Evolutionary conservation across 2,329 filamentous ascomycete species (phyloP).

Genomic region (Cadophora luteo-olivacea): DNA sequence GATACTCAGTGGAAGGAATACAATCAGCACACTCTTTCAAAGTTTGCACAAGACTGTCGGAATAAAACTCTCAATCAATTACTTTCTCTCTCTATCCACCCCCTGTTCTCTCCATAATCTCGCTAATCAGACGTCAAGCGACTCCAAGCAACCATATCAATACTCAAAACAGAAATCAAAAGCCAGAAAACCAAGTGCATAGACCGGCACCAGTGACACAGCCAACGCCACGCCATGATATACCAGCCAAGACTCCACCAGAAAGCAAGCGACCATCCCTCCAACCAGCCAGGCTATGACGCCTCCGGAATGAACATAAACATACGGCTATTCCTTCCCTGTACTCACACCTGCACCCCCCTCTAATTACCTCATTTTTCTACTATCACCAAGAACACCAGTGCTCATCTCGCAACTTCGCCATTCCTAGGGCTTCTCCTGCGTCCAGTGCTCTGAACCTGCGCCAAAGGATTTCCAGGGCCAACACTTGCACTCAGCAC

Average conservation of each 20-base stretch:
- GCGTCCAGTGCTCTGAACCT: conserved; percentile 38
- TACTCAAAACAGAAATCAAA: not conserved
- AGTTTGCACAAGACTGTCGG: not conserved
- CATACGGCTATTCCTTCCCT: not conserved
- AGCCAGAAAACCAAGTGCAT: not conserved
- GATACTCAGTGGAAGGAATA: no score
- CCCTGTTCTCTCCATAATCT: not conserved
- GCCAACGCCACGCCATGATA: conserved; percentile 15
- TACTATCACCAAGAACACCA: not conserved
- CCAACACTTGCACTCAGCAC: conserved; percentile 27
- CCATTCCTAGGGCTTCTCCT: conserved; percentile 36
- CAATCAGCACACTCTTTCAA: no score
- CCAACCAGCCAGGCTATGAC: not conserved
- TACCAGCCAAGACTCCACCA: conserved; percentile 12
- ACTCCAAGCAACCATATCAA: not conserved
- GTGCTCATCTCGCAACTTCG: not conserved
- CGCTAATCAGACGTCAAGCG: not conserved
- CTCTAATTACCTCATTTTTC: not conserved
- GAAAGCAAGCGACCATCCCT: not conserved
- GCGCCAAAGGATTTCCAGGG: conserved; percentile 15
- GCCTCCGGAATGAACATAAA: conserved; percentile 4
- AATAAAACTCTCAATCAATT: not conserved
- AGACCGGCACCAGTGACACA: conserved; percentile 5
- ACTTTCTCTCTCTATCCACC: not conserved
- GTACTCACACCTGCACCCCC: not conserved